A percentile compares a stretch with the other conserved stretches of the same genome.
Evolutionary conservation across 176 grass and related monocot genomes (phyloP).

Genomic region (Musa itinerans): DNA sequence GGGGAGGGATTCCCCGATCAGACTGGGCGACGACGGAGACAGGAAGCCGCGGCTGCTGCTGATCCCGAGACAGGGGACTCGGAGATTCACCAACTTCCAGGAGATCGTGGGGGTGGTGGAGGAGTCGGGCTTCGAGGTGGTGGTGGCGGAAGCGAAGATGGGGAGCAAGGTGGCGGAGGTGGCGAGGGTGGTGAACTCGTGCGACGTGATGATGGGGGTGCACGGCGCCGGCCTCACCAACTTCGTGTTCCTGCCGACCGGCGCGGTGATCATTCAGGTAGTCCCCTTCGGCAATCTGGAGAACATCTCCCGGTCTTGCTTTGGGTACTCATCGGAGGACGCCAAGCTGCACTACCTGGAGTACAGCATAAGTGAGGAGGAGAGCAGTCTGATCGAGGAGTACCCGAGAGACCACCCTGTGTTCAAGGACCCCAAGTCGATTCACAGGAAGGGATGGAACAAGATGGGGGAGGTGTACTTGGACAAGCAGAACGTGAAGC

Average conservation of each 20-base stretch:
- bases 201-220: constrained; percentile 60
- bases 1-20: neutral
- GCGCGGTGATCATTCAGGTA: neutral
- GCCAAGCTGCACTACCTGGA: neutral
- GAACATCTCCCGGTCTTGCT: neutral
- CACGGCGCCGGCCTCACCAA: constrained; percentile 75
- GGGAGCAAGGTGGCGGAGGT: constrained; percentile 27
- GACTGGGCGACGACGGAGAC: neutral
- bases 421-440: neutral
- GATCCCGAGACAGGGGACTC: neutral
- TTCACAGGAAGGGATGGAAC: neutral
- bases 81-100: neutral
- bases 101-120: neutral
- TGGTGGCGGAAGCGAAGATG: constrained; percentile 1
- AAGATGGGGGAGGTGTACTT: constrained; percentile 3
- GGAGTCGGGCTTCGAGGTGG: constrained; percentile 7
- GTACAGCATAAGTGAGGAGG: neutral
- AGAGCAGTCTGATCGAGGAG: constrained; percentile 1
- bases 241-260: constrained; percentile 49
- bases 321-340: neutral
- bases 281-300: neutral
- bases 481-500: constrained; percentile 1
- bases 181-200: constrained; percentile 44
- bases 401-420: constrained; percentile 3
- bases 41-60: constrained; percentile 1